These are phyloP conservation scores for Lomentospora prolificans DNA, from an alignment of 2,329 filamentous ascomycete species.

Conservation along the genomic window DNA sequence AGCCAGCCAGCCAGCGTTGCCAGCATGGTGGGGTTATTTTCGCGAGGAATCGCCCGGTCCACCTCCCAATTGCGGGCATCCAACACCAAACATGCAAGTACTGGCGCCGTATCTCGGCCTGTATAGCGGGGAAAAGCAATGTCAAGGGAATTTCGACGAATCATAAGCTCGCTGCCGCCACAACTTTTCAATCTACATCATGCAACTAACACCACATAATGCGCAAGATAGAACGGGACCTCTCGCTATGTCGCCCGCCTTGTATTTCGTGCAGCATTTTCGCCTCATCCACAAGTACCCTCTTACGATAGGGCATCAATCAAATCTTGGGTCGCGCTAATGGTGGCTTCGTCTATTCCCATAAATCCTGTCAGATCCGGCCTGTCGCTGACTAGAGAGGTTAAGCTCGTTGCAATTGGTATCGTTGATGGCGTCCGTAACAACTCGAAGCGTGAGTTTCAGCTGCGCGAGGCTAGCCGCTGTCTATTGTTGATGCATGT, in stretches of 20 bases:
- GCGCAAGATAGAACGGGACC: not conserved
- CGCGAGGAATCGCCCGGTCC: slow-evolving; percentile 1
- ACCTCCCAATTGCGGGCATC: not conserved
- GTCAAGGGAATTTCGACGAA: not conserved
- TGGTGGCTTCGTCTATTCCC: not conserved
- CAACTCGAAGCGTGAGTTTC: too few relatives aligned
- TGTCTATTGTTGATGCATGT: too few relatives aligned
- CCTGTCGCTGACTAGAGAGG: not conserved
- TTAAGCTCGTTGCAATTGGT: too few relatives aligned
- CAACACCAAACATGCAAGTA: not conserved
- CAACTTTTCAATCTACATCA: not conserved
- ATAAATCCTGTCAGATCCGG: not conserved
- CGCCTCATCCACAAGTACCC: not conserved
- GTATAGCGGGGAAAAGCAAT: not conserved
- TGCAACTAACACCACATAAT: slow-evolving; percentile 2
- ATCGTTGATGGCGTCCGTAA: too few relatives aligned
- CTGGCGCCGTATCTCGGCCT: slow-evolving; percentile 1
- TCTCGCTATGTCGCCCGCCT: not conserved
- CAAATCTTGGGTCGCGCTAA: not conserved
- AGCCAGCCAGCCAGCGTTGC: too few relatives aligned
- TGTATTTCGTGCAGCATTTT: not conserved
- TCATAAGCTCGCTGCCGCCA: not conserved
- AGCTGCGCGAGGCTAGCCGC: too few relatives aligned
- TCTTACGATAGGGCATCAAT: slow-evolving; percentile 5
- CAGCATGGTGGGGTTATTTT: slow-evolving; percentile 7